Percentiles rank a stretch among this genome's conserved stretches.
These are phyloP conservation scores for Euphrasia confusa DNA, from an alignment of 257 asterid genomes.

Conservation along the genomic window DNA sequence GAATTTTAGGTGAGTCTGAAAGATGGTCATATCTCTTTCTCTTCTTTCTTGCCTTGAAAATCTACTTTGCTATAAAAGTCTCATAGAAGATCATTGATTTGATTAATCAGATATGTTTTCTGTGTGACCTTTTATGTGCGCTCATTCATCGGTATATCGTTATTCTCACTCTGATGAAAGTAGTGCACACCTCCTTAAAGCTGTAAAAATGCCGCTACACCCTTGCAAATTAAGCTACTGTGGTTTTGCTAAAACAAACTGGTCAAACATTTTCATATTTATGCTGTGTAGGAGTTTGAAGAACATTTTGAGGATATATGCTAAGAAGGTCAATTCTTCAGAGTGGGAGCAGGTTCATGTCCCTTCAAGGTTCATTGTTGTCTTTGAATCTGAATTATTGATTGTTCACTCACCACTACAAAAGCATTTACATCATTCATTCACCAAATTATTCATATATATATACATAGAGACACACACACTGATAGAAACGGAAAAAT, in stretches of 20 bases:
- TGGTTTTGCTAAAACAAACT: constrained; percentile 11
- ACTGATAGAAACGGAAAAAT: no score
- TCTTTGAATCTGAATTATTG: constrained; percentile 13
- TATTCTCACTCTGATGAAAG: neutral
- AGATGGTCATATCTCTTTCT: neutral
- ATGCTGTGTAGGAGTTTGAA: constrained; percentile 72
- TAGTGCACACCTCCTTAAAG: constrained; percentile 1
- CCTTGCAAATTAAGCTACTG: constrained; percentile 5
- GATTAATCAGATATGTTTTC: constrained; percentile 3
- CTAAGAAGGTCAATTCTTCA: constrained; percentile 78
- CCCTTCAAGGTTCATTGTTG: constrained; percentile 67
- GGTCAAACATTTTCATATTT: neutral
- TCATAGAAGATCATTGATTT: neutral
- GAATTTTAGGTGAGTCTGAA: neutral
- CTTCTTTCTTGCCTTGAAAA: neutral
- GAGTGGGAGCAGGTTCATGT: constrained; percentile 80
- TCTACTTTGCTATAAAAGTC: neutral
- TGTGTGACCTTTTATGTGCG: neutral
- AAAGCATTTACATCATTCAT: constrained; percentile 9
- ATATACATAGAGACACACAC: neutral
- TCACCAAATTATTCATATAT: neutral
- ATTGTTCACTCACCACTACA: neutral
- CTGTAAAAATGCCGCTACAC: neutral
- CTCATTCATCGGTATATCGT: neutral
- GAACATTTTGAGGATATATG: constrained; percentile 79